Conservation (phyloP, 1,284 basidiomycete species). For the Fomitiporia mediterranea region DNA sequence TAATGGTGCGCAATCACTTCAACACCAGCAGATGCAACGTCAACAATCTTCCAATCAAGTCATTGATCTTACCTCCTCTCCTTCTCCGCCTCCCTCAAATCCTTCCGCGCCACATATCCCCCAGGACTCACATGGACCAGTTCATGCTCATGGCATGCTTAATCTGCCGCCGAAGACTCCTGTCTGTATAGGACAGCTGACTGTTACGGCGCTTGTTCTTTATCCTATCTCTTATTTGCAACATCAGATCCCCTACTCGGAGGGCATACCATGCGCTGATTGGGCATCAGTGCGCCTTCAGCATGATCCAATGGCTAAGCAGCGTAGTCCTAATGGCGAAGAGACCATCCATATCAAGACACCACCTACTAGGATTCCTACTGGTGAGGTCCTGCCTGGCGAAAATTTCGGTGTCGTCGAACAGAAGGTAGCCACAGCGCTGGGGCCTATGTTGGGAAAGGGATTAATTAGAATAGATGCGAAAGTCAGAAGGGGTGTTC, state of each 20-base stretch:
- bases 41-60: constrained; percentile 37
- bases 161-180: constrained; percentile 70
- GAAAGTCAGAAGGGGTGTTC: constrained; percentile 59
- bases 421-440: constrained; percentile 67
- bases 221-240: constrained; percentile 77
- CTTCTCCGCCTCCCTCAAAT: constrained; percentile 57
- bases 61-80: constrained; percentile 73
- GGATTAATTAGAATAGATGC: constrained; percentile 84
- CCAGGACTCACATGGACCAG: constrained; percentile 23
- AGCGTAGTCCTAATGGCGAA: constrained; percentile 44
- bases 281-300: constrained; percentile 77
- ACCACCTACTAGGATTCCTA: constrained; percentile 45
- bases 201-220: constrained; percentile 77
- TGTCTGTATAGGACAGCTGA: constrained; percentile 85
- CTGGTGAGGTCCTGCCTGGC: constrained; percentile 48
- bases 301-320: constrained; percentile 56
- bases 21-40: constrained; percentile 5
- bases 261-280: constrained; percentile 43
- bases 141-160: constrained; percentile 33
- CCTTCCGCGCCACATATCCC: constrained; percentile 24
- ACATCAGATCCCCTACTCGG: constrained; percentile 38
- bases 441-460: constrained; percentile 78
- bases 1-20: constrained; percentile 3
- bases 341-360: constrained; percentile 82
- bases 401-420: constrained; percentile 85